Base-by-base conservation (phyloP, 148 eudicot species). In the Spergularia bocconei region DNA sequence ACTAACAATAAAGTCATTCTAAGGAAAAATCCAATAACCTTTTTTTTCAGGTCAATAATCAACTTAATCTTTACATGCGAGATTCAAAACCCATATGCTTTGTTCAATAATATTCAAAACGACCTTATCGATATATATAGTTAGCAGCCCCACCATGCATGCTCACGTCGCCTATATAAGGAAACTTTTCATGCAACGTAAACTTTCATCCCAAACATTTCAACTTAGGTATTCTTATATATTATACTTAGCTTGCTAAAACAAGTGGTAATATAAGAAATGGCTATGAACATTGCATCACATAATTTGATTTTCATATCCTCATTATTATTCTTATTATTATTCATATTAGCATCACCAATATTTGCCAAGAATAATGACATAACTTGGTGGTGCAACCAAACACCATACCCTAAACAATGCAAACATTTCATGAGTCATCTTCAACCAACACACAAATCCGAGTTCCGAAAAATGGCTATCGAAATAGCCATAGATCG, bases 311-410 rank as follows among this genome's bases (percentile, higher is more conserved):
- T 61, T 63, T 56, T 65, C 54, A 15, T 65, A 13, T 54, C 63
- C n/a, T 65, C 36, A 13, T 38, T 33, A 13, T 38, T 33, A 7
- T 65, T 54, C 13, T 55, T 36, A 44, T 44, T 44, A 7, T 65
- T 54, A 11, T 19, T 74, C 11, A 20, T 5, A 23, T 23, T 23
- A 72, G 36, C 70, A 64, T 13, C 70, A 36, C 41, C 78, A 75
- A 36, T 39, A 33, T 19, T 55, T 9, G 63, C 78, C 55, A 66
- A 64, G 23, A 66, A 36, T 7, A 75, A 38, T 51, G 41, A 39
- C 52, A 54, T 75, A 66, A 39, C 47, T 56, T 38, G 71, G 78
- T 75, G 78, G 78, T 75, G 78, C 71, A 66, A 66, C 71, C 72
- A 69, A 75, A 65, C 71, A 13, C 71, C 71, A 15, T 38, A 75